Conservation (phyloP, 2,329 filamentous ascomycete genomes). For the Microdochium nivale region DNA sequence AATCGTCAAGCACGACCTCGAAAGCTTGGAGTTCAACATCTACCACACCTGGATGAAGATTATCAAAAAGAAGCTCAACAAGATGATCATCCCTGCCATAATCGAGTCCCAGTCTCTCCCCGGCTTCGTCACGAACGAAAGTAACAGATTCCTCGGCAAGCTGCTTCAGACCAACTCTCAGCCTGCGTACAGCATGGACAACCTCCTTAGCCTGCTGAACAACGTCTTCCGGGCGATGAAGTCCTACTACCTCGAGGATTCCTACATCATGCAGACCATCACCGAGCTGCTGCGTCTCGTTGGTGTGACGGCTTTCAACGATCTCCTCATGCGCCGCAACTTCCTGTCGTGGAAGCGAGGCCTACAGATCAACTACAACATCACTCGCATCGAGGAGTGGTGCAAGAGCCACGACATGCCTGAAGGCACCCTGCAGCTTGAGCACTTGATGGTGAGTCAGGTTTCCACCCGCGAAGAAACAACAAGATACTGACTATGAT, state of each 20-base stretch:
- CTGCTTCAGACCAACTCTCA: constrained; percentile 81
- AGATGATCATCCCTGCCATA: constrained; percentile 99
- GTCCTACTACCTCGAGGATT: constrained; percentile 93
- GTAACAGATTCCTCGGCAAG: constrained; percentile 96
- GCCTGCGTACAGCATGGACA: constrained; percentile 99
- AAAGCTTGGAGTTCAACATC: constrained; percentile 98
- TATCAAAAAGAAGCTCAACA: constrained; percentile 96
- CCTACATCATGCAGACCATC: constrained; percentile 90
- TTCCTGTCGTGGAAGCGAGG: constrained; percentile 99
- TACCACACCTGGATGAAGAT: constrained; percentile 99
- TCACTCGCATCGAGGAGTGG: constrained; percentile 98
- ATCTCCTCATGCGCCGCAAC: constrained; percentile 93
- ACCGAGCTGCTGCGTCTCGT: constrained; percentile 90
- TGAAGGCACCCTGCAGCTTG: constrained; percentile 90
- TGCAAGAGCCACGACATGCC: constrained; percentile 99
- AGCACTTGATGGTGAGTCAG: constrained; percentile 81
- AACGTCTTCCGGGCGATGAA: constrained; percentile 99
- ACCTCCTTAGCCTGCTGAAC: constrained; percentile 89
- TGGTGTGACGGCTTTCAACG: constrained; percentile 96
- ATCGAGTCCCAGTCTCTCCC: constrained; percentile 98
- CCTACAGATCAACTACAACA: constrained; percentile 99
- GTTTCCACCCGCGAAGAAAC: too few relatives aligned
- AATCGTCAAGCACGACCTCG: constrained; percentile 97
- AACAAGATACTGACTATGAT: constrained; percentile 19
- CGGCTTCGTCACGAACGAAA: constrained; percentile 97